Percentiles rank a stretch among this genome's conserved stretches.
These are phyloP conservation scores for Dioszegia aurantiaca DNA, from an alignment of 768 basidiomycete genomes.

Conservation along the genomic window DNA sequence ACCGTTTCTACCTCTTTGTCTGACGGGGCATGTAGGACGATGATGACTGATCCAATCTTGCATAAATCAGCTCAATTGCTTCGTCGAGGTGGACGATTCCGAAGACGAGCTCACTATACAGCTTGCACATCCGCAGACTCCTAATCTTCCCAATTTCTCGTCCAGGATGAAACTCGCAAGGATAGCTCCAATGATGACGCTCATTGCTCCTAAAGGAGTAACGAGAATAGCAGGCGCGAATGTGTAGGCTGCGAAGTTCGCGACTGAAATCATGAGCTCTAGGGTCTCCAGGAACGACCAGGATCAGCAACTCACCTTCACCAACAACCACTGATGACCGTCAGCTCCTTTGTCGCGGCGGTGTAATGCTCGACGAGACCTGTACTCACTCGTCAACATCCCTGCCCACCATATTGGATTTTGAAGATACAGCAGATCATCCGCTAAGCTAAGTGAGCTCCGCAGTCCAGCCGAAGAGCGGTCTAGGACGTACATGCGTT, in stretches of 20 bases:
- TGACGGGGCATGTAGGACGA: conserved; percentile 92
- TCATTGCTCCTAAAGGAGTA: conserved; percentile 94
- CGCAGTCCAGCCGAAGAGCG: background rate
- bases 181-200: conserved; percentile 91
- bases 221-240: conserved; percentile 97
- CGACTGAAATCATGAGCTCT: conserved; percentile 45
- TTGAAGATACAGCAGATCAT: conserved; percentile 77
- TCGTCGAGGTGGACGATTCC: background rate
- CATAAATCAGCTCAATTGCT: background rate
- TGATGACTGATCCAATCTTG: conserved; percentile 75
- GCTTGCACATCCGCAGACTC: conserved; percentile 55
- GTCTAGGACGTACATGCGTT: background rate
- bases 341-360: conserved; percentile 17
- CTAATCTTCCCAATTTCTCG: conserved; percentile 91
- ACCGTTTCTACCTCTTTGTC: conserved; percentile 91
- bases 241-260: conserved; percentile 87
- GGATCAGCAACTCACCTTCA: conserved; percentile 62
- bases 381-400: conserved; percentile 78
- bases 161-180: conserved; percentile 88
- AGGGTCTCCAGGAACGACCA: background rate
- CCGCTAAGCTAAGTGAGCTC: conserved; percentile 57
- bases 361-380: background rate
- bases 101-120: conserved; percentile 45
- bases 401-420: conserved; percentile 98
- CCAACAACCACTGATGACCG: conserved; percentile 74